Conservation (phyloP, 768 basidiomycete species). For the Boletellus ananas region DNA sequence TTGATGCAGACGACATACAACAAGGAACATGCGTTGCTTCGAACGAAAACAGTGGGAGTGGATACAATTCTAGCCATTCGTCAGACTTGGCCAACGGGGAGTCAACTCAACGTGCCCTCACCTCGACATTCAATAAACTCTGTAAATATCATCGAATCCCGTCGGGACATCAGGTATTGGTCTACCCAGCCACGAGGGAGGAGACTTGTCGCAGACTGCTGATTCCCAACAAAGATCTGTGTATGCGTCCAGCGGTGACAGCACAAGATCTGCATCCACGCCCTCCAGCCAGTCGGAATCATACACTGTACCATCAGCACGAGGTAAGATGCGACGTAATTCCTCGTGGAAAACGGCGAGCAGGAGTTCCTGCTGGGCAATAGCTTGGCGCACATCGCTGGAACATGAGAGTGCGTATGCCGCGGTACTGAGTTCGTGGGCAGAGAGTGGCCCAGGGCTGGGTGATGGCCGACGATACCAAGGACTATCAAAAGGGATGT, state of each 20-base stretch:
- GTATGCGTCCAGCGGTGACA: slow-evolving; percentile 27
- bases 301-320: slow-evolving; percentile 11
- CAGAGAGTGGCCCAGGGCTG: slow-evolving; percentile 24
- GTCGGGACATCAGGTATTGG: slow-evolving; percentile 27
- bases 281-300: slow-evolving; percentile 26
- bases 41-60: slow-evolving; percentile 9
- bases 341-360: slow-evolving; percentile 32
- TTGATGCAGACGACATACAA: not conserved
- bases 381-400: slow-evolving; percentile 30
- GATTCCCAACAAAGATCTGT: slow-evolving; percentile 30
- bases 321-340: slow-evolving; percentile 23
- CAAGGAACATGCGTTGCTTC: not conserved
- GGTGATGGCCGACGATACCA: slow-evolving; percentile 35
- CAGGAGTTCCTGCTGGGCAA: slow-evolving; percentile 32
- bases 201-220: slow-evolving; percentile 19
- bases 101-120: not conserved
- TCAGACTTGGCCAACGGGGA: slow-evolving; percentile 1
- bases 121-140: slow-evolving; percentile 13
- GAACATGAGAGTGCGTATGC: slow-evolving; percentile 28
- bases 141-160: slow-evolving; percentile 26
- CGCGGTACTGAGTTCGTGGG: slow-evolving; percentile 16
- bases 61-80: not conserved
- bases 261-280: slow-evolving; percentile 26
- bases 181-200: slow-evolving; percentile 3
- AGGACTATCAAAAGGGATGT: slow-evolving; percentile 37